These are phyloP conservation scores for Pichia ethanolica DNA, from an alignment of 805 yeast species.

Conservation along the genomic window DNA sequence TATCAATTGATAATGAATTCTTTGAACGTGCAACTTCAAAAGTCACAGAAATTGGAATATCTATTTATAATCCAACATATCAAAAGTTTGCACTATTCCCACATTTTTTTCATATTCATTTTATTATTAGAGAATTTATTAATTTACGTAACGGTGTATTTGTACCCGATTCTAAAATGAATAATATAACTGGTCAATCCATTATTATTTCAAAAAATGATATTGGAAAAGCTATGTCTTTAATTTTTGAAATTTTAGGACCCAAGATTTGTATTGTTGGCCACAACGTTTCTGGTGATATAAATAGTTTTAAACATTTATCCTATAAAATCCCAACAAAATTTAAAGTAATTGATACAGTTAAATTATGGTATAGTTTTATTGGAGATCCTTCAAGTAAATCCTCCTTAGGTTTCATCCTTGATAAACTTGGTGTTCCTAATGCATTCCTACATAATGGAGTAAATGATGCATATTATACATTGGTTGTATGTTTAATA, in stretches of 20 bases:
- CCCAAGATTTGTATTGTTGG: constrained; percentile 21
- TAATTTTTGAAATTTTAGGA: constrained; percentile 12
- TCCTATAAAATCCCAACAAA: constrained; percentile 13
- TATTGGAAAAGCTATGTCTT: constrained; percentile 12
- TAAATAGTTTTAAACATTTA: constrained; percentile 15
- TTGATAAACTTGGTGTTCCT: constrained; percentile 24
- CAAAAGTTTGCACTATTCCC: constrained; percentile 25
- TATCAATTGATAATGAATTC: constrained; percentile 25
- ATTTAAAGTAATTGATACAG: constrained; percentile 26
- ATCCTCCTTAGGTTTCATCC: constrained; percentile 18
- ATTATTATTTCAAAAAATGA: constrained; percentile 13
- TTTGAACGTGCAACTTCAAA: constrained; percentile 13
- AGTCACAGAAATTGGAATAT: constrained; percentile 26
- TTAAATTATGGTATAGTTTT: constrained; percentile 20
- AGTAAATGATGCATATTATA: constrained; percentile 27
- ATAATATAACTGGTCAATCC: constrained; percentile 25
- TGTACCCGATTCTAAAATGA: constrained; percentile 24
- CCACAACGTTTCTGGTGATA: constrained; percentile 24
- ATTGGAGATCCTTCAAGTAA: constrained; percentile 9
- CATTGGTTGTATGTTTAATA: constrained; percentile 22
- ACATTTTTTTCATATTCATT: constrained; percentile 24
- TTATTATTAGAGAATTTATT: constrained; percentile 19
- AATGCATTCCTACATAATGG: constrained; percentile 26
- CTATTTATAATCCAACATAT: constrained; percentile 25
- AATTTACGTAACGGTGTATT: constrained; percentile 16